Evolutionary conservation across 768 basidiomycete genomes (phyloP).

Genomic region (Exsudoporus frostii): DNA sequence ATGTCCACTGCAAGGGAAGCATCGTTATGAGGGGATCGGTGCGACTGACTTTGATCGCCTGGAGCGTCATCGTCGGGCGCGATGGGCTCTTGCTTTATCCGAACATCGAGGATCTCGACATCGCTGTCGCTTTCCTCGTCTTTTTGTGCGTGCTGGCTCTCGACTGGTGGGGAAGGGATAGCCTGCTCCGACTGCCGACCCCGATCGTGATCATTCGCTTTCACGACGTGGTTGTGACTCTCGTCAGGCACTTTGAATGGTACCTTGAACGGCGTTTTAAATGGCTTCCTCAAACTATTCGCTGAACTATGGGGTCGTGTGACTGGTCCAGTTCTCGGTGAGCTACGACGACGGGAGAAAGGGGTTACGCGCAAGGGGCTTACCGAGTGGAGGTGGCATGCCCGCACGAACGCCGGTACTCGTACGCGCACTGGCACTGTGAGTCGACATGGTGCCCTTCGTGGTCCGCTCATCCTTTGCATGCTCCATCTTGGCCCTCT

Average conservation of each 20-base stretch:
- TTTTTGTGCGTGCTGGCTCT: background rate
- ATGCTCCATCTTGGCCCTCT: constrained; percentile 20
- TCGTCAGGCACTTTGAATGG: constrained; percentile 48
- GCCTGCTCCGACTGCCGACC: background rate
- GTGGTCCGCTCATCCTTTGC: background rate
- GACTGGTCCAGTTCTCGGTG: constrained; percentile 27
- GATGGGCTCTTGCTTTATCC: background rate
- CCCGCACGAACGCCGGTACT: background rate
- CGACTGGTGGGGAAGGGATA: background rate
- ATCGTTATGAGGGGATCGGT: background rate
- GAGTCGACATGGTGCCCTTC: background rate
- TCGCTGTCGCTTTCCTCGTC: constrained; percentile 1
- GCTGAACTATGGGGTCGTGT: constrained; percentile 47
- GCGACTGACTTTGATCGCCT: background rate
- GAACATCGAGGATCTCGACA: constrained; percentile 12
- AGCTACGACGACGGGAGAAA: background rate
- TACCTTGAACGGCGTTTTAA: constrained; percentile 53
- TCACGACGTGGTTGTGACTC: constrained; percentile 19
- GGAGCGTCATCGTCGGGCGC: background rate
- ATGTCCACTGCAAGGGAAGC: background rate
- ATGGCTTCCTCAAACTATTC: constrained; percentile 47
- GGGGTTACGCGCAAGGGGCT: background rate
- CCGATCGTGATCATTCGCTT: background rate
- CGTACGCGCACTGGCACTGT: background rate
- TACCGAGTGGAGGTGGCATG: constrained; percentile 26